Base-by-base conservation (phyloP, 148 eudicot genomes). In the Rhododendron mucronatum region DNA sequence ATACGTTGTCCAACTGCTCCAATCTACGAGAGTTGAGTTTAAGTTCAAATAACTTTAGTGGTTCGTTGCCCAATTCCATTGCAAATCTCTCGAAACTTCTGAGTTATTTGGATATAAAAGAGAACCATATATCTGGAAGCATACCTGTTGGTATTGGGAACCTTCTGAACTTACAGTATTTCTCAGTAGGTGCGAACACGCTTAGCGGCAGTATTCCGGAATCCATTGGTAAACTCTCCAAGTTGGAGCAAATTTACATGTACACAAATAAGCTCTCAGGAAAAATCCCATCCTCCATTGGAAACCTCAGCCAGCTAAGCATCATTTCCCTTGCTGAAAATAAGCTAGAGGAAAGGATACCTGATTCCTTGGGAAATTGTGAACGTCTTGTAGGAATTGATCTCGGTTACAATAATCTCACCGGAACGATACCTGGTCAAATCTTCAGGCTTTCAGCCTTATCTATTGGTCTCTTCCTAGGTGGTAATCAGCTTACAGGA, bases 151-250 rank as follows among this genome's bases (percentile, higher is more conserved):
- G 59, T 15, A 61, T 85, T 63, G 87, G 21, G 11, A 63, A 65
- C 48, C 73, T 85, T 26, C 1, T 63, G 13, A 50, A 50, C 53
- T 50, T 50, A 50, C 53, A 10, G 53, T 0, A 1, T 50, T 50
- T 50, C 14, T 1, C 3, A 9, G 53, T 11, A 12, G 0, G 3
- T 0, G 20, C 0, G 0, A 86, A 86, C 41, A 11, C 30, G 67
- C 44, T 86, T 14, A 55, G 37, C 39, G 88, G 88, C 1, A 13
- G 39, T 4, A 61, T 86, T 80, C 87, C 87, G 15, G 48, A 45
- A 59, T 78, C 78, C 3, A 45, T 85, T 14, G 87, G 87, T 7
- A 50, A 50, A 12, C 53, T 50, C 12, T 65, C 61, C 61, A 57
- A 57, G 6, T 57, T 50, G 53, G 53, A 50, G 11, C 15, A 2